Evolutionary conservation across 768 basidiomycete genomes (phyloP), one percentile per base, ranked within the genome.

Genomic region (Trametopsis cervina): DNA sequence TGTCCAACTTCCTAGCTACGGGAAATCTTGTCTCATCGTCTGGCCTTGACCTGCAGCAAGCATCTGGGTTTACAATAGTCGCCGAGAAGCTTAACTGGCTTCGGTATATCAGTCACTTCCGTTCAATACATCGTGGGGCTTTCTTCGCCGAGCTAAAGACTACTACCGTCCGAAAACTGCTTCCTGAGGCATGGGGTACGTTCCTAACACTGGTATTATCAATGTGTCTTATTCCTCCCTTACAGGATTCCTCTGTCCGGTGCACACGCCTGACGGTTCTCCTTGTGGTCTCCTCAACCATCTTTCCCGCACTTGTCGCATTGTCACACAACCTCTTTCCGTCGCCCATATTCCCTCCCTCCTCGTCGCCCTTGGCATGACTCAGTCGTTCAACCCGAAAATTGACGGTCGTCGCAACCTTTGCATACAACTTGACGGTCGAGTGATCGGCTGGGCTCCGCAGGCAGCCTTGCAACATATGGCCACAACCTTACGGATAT

Each of bases 71-170:
- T 68, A 98, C 96, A 1, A 96, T 99, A 57, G 88, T 98, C 26
- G 96, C 94, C 4, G 96, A 99, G 71, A 98, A 98, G 67, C 75
- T 99, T 51, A 99, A 99, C 66, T 99, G 96, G 82, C 85, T 89
- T 57, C 91, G 96, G 29, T 99, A 97, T 66, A 92, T 99, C 66
- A 89, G 88, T 61, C 96, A 99, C 69, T 99, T 99, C 74, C 78
- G 96, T 49, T 96, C 89, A 65, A 92, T 99, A 24, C 96, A 99
- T 69, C 89, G 96, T 68, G 96, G 96, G 64, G 93, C 96, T 29
- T 99, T 99, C 79, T 99, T 99, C 63, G 89, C 94, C 5, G 93
- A 98, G 65, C 80, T 98, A 46, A 97, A 97, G 72, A 99, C 96
- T 1, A 99, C 96, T 0, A 85, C 92, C 18, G 96, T 99, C 47